Evolutionary conservation across 208 protist species (phyloP).

Genomic region (Trypanosoma rangeli): DNA sequence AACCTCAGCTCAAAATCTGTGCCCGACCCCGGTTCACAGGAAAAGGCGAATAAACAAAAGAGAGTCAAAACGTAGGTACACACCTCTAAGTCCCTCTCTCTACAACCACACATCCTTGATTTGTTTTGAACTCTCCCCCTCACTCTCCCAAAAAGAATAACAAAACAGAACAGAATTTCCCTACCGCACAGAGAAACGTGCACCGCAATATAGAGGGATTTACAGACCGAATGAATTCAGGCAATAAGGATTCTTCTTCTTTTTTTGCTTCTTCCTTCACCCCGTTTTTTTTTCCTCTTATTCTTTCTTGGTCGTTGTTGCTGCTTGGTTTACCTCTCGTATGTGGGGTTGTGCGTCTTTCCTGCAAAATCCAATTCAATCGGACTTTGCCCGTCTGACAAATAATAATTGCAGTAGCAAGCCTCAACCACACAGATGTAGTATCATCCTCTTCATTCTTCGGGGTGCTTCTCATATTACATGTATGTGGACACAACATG

Average conservation of each 20-base stretch:
- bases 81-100: neutral
- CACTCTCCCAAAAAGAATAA: neutral
- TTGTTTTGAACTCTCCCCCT: neutral
- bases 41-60: slow-evolving; percentile 19
- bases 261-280: too few species aligned
- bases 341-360: too few species aligned
- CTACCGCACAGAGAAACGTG: neutral
- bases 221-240: too few species aligned
- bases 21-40: neutral
- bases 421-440: neutral
- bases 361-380: too few species aligned
- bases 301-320: too few species aligned
- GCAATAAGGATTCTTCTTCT: too few species aligned
- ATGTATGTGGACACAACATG: neutral
- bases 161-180: neutral
- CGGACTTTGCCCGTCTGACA: too few species aligned
- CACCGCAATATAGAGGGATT: too few species aligned
- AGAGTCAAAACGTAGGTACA: slow-evolving; percentile 4
- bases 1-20: neutral
- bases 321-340: too few species aligned
- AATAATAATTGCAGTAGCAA: neutral
- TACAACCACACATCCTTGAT: neutral
- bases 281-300: too few species aligned
- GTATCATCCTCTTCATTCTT: neutral
- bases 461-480: neutral